Conservation (phyloP, 2,329 filamentous ascomycete species). For the Tolypocladium tundrense region DNA sequence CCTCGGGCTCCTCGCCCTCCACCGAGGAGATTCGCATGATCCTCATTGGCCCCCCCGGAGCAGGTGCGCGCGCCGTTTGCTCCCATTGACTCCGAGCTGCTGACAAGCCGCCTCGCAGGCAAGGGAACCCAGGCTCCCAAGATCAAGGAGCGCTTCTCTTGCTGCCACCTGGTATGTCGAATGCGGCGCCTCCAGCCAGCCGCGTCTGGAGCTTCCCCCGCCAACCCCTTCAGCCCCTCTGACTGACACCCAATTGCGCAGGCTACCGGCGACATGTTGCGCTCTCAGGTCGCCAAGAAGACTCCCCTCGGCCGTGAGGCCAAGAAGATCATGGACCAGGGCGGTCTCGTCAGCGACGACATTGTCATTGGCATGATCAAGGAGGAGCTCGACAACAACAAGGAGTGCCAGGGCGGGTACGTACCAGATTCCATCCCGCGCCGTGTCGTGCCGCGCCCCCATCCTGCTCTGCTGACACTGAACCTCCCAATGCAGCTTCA, state of each 20-base stretch:
- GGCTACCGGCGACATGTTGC: slow-evolving; percentile 98
- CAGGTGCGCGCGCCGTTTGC: slow-evolving; percentile 52
- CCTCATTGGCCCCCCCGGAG: slow-evolving; percentile 92
- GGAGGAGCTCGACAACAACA: slow-evolving; percentile 87
- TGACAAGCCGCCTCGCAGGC: slow-evolving; percentile 42
- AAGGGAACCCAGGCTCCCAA: slow-evolving; percentile 98
- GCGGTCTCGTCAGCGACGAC: slow-evolving; percentile 93
- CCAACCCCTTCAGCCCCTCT: not conserved
- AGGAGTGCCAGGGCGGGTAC: slow-evolving; percentile 94
- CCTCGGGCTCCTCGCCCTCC: slow-evolving; percentile 43
- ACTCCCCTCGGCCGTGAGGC: slow-evolving; percentile 87
- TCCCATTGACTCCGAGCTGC: not conserved
- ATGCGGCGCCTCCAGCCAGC: not conserved
- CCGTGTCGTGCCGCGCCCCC: not conserved
- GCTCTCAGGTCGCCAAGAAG: slow-evolving; percentile 96
- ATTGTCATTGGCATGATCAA: slow-evolving; percentile 99
- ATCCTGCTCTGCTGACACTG: slow-evolving; percentile 3
- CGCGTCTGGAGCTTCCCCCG: not conserved
- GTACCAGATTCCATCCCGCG: not conserved
- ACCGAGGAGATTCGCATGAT: slow-evolving; percentile 81
- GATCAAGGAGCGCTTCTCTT: slow-evolving; percentile 96
- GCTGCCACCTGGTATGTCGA: slow-evolving; percentile 87
- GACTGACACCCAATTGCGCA: slow-evolving; percentile 25
- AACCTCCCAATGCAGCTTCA: slow-evolving; percentile 57
- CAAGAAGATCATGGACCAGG: slow-evolving; percentile 99